phyloP scores from a whole-genome alignment of 192 early-diverging fungal genomes.

The Entomortierella chlamydospora region DNA sequence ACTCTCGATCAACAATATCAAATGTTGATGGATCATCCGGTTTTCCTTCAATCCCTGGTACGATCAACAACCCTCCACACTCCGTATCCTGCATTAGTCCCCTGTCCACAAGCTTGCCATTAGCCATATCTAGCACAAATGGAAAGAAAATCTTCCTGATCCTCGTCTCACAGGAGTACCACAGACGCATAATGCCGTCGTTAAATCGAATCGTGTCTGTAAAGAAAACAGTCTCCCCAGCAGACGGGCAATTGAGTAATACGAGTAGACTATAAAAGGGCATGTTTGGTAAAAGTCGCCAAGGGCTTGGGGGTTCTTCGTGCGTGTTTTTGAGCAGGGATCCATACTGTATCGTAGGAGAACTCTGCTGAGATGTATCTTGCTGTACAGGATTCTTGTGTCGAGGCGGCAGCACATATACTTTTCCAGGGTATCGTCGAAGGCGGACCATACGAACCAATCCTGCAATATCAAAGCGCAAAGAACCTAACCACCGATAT shows the following conservation, averaged over 20 bases:
- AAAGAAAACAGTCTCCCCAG: constrained; percentile 25
- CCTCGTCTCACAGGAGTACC: constrained; percentile 39
- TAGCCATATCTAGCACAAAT: constrained; percentile 34
- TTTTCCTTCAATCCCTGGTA: constrained; percentile 36
- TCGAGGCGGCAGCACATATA: constrained; percentile 39
- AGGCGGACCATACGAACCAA: constrained; percentile 39
- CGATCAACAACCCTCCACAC: constrained; percentile 34
- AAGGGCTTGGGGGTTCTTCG: constrained; percentile 25
- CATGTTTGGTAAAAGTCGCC: constrained; percentile 29
- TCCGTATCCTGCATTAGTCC: constrained; percentile 34
- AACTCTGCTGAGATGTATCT: neutral
- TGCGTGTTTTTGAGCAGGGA: constrained; percentile 4
- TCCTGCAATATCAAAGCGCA: constrained; percentile 50
- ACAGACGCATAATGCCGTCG: constrained; percentile 46
- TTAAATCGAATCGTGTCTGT: constrained; percentile 37
- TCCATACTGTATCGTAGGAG: neutral
- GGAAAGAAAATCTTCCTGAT: constrained; percentile 33
- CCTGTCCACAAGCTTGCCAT: constrained; percentile 37
- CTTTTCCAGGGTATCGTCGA: constrained; percentile 45
- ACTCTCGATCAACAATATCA: constrained; percentile 15
- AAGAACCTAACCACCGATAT: constrained; percentile 46
- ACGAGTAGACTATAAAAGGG: constrained; percentile 36
- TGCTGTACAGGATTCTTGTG: neutral
- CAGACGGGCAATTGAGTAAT: constrained; percentile 19
- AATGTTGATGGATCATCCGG: constrained; percentile 22